A percentile compares a stretch with the other conserved stretches of the same genome.
Conservation (phyloP, 1,284 basidiomycete species). For the Austroboletus novae-zelandiae region DNA sequence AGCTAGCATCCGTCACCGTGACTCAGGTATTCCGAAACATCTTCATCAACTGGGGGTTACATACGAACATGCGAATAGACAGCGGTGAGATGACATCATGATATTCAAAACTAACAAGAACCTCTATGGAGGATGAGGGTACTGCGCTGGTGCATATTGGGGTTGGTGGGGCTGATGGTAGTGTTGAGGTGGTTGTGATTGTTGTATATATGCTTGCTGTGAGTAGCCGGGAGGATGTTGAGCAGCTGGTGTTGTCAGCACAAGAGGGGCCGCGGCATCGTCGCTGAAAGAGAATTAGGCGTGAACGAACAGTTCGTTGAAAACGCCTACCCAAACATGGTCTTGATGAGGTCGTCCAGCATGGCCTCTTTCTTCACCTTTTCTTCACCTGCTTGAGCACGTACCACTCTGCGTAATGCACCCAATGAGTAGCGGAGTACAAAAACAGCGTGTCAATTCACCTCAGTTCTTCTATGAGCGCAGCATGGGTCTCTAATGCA, state of each 20-base stretch:
- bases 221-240: slow-evolving; percentile 6
- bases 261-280: slow-evolving; percentile 24
- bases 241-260: slow-evolving; percentile 5
- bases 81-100: background rate
- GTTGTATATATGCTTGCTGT: slow-evolving; percentile 12
- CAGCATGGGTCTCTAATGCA: slow-evolving; percentile 59
- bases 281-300: slow-evolving; percentile 21
- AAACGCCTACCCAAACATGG: slow-evolving; percentile 49
- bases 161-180: slow-evolving; percentile 10
- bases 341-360: slow-evolving; percentile 50
- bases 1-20: too few species aligned
- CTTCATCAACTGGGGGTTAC: slow-evolving; percentile 2
- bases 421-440: background rate
- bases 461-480: slow-evolving; percentile 61
- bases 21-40: background rate
- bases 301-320: background rate
- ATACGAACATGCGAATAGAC: background rate
- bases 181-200: slow-evolving; percentile 6
- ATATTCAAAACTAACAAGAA: background rate
- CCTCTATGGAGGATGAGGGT: slow-evolving; percentile 16
- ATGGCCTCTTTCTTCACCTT: slow-evolving; percentile 54
- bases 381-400: slow-evolving; percentile 50
- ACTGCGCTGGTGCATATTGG: slow-evolving; percentile 12
- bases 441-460: slow-evolving; percentile 4
- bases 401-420: slow-evolving; percentile 32